phyloP scores from a whole-genome alignment of 441 rosid genomes.

The Eutrema salsugineum region DNA sequence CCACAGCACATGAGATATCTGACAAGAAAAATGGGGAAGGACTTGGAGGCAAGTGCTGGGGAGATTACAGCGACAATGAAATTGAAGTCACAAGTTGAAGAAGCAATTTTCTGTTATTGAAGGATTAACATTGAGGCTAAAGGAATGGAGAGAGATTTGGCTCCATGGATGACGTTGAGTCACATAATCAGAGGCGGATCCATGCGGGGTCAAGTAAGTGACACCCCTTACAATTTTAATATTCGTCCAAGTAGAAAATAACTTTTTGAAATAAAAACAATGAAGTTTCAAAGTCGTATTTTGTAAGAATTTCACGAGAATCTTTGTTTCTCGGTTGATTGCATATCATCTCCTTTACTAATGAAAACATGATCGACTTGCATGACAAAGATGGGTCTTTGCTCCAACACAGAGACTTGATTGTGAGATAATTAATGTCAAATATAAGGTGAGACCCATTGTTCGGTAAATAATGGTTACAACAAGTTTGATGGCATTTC shows the following conservation, averaged over 20 bases:
- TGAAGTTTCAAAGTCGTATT: too few relatives aligned
- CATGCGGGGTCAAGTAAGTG: too few relatives aligned
- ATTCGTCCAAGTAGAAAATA: too few relatives aligned
- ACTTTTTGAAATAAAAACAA: too few relatives aligned
- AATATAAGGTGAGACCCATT: background rate
- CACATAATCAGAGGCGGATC: too few relatives aligned
- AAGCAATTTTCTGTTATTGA: constrained; percentile 9
- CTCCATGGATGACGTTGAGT: constrained; percentile 21
- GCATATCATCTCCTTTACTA: background rate
- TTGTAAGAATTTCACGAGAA: background rate
- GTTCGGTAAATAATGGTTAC: constrained; percentile 7
- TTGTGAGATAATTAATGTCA: background rate
- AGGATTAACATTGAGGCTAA: constrained; percentile 30
- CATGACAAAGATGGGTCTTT: background rate
- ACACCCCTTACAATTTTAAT: too few relatives aligned
- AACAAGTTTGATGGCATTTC: constrained; percentile 13
- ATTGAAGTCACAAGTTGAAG: constrained; percentile 66
- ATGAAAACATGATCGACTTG: background rate
- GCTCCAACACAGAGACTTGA: background rate
- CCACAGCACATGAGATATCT: constrained; percentile 36
- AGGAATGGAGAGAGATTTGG: constrained; percentile 10
- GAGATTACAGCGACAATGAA: constrained; percentile 86
- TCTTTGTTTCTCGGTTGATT: background rate
- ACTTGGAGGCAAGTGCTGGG: constrained; percentile 69
- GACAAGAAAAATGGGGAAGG: constrained; percentile 35